Evolutionary conservation across 495 filamentous ascomycete species (phyloP).

Genomic region (Chaetomium tenue): DNA sequence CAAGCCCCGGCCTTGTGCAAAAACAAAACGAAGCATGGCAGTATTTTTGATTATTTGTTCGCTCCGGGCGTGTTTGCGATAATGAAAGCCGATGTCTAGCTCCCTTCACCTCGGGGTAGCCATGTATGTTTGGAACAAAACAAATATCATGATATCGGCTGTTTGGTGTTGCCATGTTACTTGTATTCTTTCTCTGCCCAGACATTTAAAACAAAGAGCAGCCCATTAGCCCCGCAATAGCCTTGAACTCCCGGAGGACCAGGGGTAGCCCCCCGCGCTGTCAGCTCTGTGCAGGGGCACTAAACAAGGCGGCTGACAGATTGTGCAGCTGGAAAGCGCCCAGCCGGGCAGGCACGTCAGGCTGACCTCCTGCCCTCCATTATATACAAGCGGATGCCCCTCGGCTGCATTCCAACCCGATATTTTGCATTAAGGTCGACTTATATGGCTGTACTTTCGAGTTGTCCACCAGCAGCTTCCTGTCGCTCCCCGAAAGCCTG

Average conservation of each 20-base stretch:
- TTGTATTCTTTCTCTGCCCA: background rate
- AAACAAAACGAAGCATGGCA: too few species aligned
- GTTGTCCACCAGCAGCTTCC: background rate
- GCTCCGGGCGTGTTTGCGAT: too few species aligned
- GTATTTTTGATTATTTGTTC: background rate
- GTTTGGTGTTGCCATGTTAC: too few species aligned
- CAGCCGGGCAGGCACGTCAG: slow-evolving; percentile 7
- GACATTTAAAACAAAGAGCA: background rate
- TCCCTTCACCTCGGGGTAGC: too few species aligned
- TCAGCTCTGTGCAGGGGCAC: background rate
- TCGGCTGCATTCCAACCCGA: background rate
- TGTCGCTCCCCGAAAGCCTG: too few species aligned
- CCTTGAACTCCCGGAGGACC: background rate
- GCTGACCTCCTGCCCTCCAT: background rate
- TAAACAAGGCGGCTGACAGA: background rate
- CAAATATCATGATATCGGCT: too few species aligned
- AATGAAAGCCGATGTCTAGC: too few species aligned
- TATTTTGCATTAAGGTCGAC: background rate
- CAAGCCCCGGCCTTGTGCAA: too few species aligned
- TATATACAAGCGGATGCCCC: background rate
- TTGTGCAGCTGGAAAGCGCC: slow-evolving; percentile 5
- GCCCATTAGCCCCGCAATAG: background rate
- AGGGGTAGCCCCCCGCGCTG: background rate
- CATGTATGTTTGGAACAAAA: too few species aligned
- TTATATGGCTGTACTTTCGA: background rate